Conservation (phyloP, 108 stramenopile species). For the Nannochloropsis salina region DNA sequence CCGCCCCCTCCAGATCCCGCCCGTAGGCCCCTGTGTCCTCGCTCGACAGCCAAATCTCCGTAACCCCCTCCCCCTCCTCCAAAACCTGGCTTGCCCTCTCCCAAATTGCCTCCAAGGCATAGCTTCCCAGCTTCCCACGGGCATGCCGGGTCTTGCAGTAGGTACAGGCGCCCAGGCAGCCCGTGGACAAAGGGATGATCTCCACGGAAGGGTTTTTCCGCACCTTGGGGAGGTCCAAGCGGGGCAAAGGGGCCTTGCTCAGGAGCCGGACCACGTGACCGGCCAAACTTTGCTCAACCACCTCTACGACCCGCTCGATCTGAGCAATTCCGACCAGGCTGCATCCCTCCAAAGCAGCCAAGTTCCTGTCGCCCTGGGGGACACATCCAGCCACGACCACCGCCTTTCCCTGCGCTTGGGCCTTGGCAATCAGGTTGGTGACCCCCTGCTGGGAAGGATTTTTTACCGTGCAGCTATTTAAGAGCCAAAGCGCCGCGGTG, state of each 20-base stretch:
- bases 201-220: conserved; percentile 51
- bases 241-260: conserved; percentile 31
- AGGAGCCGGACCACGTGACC: conserved; percentile 50
- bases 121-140: conserved; percentile 52
- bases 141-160: conserved; percentile 60
- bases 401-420: conserved; percentile 21
- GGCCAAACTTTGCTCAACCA: conserved; percentile 41
- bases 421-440: conserved; percentile 33
- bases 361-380: conserved; percentile 50
- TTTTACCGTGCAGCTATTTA: conserved; percentile 59
- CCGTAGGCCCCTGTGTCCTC: conserved; percentile 61
- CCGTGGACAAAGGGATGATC: conserved; percentile 55
- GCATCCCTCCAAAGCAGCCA: conserved; percentile 30
- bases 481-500: conserved; percentile 26
- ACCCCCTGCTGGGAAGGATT: conserved; percentile 50
- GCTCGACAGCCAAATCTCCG: conserved; percentile 53
- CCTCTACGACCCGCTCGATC: conserved; percentile 53
- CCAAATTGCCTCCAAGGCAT: conserved; percentile 38
- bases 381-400: conserved; percentile 56
- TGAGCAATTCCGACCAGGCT: conserved; percentile 49
- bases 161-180: conserved; percentile 56
- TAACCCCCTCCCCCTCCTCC: conserved; percentile 47
- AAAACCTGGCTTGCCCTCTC: conserved; percentile 30
- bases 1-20: conserved; percentile 34
- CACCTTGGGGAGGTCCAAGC: conserved; percentile 56